Base-by-base conservation (phyloP, 495 filamentous ascomycete genomes). In the Neurospora sp. region DNA sequence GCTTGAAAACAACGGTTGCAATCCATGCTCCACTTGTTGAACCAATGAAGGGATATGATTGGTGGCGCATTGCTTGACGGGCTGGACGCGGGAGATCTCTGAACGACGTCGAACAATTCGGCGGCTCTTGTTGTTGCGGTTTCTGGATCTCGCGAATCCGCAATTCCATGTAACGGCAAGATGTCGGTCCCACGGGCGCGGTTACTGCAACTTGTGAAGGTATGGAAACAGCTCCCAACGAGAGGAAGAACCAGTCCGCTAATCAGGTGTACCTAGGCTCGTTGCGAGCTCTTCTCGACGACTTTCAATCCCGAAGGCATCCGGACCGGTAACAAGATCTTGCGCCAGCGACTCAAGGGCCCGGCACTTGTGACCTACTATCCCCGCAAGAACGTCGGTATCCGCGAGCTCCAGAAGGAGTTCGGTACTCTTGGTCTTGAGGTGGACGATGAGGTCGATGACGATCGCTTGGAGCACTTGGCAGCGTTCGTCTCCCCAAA, bases 231-330 rank as follows among this genome's bases (percentile, higher is more conserved):
- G n/a, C 3, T 18, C 4, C 18, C 31, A n/a, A 48, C 14, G 1
- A 10, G 16, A 39, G 3, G 18, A 10, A 14, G 20, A 11, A 35
- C 37, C 54, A 70, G 72, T 18, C 10, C 39, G 42, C 72, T 80
- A 23, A 76, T 75, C 23, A 54, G 12, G 14, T 9, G n/a, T 4
- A 69, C 71, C 69, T 72, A 97, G 95, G 88, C 89, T 76, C 93
- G 93, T 90, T 96, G 92, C 85, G 89, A 90, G 80, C 90, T 99
- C 81, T 99, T 99, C 86, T 90, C 89, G 69, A 90, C 90, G 37
- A 97, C 92, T 69, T 98, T 89, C 86, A 99, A 99, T 83, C 96
- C 96, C 14, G 85, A 91, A 38, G 83, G 90, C 73, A 80, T 91
- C 72, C 92, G 96, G 75, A 87, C 92, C 59, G 96, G 96, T 75